Evolutionary conservation across 2,329 filamentous ascomycete genomes (phyloP).

Genomic region (Dactylellina parvicollis): DNA sequence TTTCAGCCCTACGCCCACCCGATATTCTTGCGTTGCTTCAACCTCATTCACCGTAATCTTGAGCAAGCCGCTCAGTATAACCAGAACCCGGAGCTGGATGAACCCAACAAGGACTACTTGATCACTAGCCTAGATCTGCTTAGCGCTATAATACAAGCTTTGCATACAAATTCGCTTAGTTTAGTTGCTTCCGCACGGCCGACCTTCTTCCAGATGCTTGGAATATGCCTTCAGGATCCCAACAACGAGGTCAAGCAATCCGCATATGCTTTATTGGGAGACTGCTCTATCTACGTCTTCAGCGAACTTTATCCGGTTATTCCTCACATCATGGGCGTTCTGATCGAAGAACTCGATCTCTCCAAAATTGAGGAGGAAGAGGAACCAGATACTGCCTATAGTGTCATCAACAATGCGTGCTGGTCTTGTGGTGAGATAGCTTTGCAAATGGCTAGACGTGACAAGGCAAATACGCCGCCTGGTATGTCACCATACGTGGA

Average conservation of each 20-base stretch:
- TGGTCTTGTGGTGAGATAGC: slow-evolving; percentile 96
- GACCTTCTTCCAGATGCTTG: slow-evolving; percentile 87
- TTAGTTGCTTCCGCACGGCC: slow-evolving; percentile 80
- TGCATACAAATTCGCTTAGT: slow-evolving; percentile 76
- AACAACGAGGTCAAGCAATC: slow-evolving; percentile 95
- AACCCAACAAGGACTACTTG: slow-evolving; percentile 93
- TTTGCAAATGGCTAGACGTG: slow-evolving; percentile 73
- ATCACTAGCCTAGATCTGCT: slow-evolving; percentile 93
- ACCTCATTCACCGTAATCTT: slow-evolving; percentile 90
- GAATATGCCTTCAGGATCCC: slow-evolving; percentile 87
- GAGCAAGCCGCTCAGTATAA: slow-evolving; percentile 79
- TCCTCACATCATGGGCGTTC: slow-evolving; percentile 76
- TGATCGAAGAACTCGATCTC: slow-evolving; percentile 84
- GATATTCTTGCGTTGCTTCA: slow-evolving; percentile 87
- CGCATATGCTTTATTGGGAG: slow-evolving; percentile 90
- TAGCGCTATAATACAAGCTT: slow-evolving; percentile 90
- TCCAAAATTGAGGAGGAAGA: slow-evolving; percentile 72
- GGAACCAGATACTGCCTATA: slow-evolving; percentile 83
- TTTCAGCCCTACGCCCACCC: slow-evolving; percentile 87
- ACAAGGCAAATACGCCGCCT: slow-evolving; percentile 70
- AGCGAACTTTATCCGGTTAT: slow-evolving; percentile 79
- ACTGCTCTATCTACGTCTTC: slow-evolving; percentile 93
- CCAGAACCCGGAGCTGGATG: slow-evolving; percentile 65
- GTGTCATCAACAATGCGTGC: slow-evolving; percentile 96
- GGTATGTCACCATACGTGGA: slow-evolving; percentile 81